Evolutionary conservation across 73 alveolate genomes (phyloP).

Genomic region (Tetrahymena elliotti): DNA sequence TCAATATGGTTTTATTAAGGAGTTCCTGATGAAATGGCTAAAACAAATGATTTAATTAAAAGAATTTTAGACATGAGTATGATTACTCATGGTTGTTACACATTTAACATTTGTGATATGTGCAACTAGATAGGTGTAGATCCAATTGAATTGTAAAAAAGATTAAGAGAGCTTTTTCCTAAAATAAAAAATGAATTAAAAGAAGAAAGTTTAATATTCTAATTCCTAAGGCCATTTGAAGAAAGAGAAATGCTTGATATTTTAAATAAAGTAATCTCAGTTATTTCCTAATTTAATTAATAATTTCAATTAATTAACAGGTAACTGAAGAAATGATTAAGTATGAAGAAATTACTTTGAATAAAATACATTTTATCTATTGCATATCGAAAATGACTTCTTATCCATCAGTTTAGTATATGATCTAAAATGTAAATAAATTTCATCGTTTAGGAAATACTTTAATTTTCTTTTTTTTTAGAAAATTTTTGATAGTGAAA

Average conservation of each 20-base stretch:
- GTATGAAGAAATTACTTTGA: neutral
- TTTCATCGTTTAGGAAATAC: neutral
- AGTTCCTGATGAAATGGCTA: slow-evolving; percentile 10
- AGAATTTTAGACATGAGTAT: neutral
- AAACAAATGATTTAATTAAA: neutral
- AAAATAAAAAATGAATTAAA: neutral
- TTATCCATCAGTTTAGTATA: neutral
- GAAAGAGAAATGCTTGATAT: neutral
- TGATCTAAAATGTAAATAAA: neutral
- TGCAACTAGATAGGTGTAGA: neutral
- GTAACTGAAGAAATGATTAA: neutral
- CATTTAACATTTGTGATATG: neutral
- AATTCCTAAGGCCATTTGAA: neutral
- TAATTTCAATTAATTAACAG: neutral
- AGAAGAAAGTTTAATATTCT: neutral
- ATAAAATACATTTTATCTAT: neutral
- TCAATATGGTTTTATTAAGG: slow-evolving; percentile 6
- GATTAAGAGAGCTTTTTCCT: neutral
- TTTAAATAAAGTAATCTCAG: neutral
- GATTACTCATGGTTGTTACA: neutral
- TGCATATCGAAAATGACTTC: neutral
- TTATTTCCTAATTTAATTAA: no score
- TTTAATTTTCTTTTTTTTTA: neutral
- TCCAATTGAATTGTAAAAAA: neutral
- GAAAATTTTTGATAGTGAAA: neutral